These are phyloP conservation scores for Coemansia javaensis DNA, from an alignment of 192 early-diverging fungal species.

Conservation along the genomic window DNA sequence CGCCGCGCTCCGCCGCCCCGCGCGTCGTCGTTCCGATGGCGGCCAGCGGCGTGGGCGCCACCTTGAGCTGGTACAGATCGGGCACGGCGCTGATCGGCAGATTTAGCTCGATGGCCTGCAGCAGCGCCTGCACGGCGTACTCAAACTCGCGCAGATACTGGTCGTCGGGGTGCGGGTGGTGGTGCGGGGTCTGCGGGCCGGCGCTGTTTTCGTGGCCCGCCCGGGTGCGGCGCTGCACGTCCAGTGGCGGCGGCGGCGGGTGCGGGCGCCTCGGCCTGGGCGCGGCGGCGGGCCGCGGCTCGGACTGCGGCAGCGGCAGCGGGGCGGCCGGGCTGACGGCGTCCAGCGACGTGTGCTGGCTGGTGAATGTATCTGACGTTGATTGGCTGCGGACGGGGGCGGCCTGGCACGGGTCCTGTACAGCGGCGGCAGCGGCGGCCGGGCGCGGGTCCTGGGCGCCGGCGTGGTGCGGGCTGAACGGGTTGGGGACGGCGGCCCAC, in stretches of 20 bases:
- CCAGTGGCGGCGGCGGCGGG: background rate
- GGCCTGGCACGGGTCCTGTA: slow-evolving; percentile 13
- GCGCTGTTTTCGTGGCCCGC: background rate
- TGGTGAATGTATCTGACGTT: slow-evolving; percentile 27
- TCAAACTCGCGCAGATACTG: slow-evolving; percentile 35
- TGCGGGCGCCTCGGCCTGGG: background rate
- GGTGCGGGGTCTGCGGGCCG: no score
- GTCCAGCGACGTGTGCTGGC: slow-evolving; percentile 15
- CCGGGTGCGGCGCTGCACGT: no score
- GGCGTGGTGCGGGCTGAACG: background rate
- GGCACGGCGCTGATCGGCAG: slow-evolving; percentile 38
- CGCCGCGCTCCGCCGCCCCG: background rate
- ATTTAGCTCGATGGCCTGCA: slow-evolving; percentile 47
- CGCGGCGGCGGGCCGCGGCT: background rate
- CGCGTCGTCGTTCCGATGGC: slow-evolving; percentile 23
- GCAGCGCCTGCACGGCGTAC: slow-evolving; percentile 39
- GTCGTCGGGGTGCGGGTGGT: slow-evolving; percentile 21
- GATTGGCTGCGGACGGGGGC: slow-evolving; percentile 10
- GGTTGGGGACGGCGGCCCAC: slow-evolving; percentile 13
- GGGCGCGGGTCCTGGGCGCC: background rate
- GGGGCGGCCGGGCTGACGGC: no score
- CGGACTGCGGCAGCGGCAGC: no score
- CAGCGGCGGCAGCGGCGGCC: background rate
- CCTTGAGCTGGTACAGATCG: slow-evolving; percentile 37
- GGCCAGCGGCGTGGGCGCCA: slow-evolving; percentile 20